These are phyloP conservation scores for Hypoxylon sp. DNA, from an alignment of 2,329 filamentous ascomycete species.

Conservation along the genomic window DNA sequence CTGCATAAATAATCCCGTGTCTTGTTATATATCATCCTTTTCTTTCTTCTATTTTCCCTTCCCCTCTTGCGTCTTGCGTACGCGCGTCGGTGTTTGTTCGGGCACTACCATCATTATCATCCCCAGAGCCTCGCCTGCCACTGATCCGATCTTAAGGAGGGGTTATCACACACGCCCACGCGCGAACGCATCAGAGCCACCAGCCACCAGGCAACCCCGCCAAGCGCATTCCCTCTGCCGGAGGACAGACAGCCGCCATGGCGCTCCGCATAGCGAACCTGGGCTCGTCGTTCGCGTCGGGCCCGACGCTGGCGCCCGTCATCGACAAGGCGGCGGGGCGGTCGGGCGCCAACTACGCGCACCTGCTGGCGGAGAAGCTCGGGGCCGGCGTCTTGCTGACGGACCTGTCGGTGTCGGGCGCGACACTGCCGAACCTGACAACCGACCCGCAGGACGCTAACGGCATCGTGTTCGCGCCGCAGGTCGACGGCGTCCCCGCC, in stretches of 20 bases:
- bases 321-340: conserved; percentile 41
- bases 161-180: no score
- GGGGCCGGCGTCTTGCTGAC: conserved; percentile 39
- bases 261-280: conserved; percentile 43
- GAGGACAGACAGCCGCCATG: conserved; percentile 11
- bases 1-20: not conserved
- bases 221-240: not conserved
- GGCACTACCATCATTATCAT: not conserved
- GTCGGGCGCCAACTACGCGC: conserved; percentile 49
- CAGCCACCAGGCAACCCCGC: no score
- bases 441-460: conserved; percentile 44
- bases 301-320: conserved; percentile 47
- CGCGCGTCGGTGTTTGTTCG: not conserved
- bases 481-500: conserved; percentile 46
- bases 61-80: not conserved
- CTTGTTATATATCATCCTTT: not conserved
- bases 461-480: conserved; percentile 44
- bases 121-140: not conserved
- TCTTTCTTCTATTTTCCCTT: not conserved
- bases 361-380: conserved; percentile 44
- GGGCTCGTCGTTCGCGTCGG: conserved; percentile 45
- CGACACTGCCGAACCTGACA: conserved; percentile 49
- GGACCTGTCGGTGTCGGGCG: conserved; percentile 48
- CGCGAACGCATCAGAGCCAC: no score
- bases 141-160: not conserved